Evolutionary conservation across 805 yeast genomes (phyloP).

Genomic region (Candida coleopterorum): DNA sequence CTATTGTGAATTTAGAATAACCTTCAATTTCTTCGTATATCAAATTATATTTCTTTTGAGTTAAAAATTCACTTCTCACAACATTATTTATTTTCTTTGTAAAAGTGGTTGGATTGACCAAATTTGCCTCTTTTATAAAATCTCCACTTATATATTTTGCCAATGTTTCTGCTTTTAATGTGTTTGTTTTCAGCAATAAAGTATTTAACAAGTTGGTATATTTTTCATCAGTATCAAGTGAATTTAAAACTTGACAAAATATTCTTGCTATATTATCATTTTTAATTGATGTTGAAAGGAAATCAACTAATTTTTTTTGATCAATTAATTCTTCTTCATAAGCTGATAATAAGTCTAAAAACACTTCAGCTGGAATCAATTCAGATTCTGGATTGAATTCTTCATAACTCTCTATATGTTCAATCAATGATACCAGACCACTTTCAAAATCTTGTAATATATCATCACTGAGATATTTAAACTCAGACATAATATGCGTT

Average conservation of each 20-base stretch:
- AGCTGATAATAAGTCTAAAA: conserved; percentile 29
- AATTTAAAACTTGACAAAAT: conserved; percentile 36
- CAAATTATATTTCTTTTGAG: conserved; percentile 58
- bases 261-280: conserved; percentile 27
- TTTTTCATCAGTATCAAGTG: conserved; percentile 26
- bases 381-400: conserved; percentile 14
- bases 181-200: conserved; percentile 18
- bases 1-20: conserved; percentile 56
- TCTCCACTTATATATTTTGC: conserved; percentile 27
- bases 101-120: conserved; percentile 30
- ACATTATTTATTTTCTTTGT: conserved; percentile 33
- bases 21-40: conserved; percentile 77
- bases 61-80: conserved; percentile 39
- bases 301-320: conserved; percentile 14
- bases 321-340: conserved; percentile 18
- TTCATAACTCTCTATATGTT: conserved; percentile 24
- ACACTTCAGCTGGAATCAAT: conserved; percentile 20
- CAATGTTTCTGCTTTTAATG: conserved; percentile 28
- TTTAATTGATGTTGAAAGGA: conserved; percentile 24
- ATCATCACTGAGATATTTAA: conserved; percentile 23
- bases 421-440: conserved; percentile 30
- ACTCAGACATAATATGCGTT: background rate
- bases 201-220: conserved; percentile 19
- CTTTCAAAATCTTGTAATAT: conserved; percentile 28
- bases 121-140: conserved; percentile 19